phyloP scores from a whole-genome alignment of 2,329 filamentous ascomycete genomes.

The Trichophyton schoenleinii region DNA sequence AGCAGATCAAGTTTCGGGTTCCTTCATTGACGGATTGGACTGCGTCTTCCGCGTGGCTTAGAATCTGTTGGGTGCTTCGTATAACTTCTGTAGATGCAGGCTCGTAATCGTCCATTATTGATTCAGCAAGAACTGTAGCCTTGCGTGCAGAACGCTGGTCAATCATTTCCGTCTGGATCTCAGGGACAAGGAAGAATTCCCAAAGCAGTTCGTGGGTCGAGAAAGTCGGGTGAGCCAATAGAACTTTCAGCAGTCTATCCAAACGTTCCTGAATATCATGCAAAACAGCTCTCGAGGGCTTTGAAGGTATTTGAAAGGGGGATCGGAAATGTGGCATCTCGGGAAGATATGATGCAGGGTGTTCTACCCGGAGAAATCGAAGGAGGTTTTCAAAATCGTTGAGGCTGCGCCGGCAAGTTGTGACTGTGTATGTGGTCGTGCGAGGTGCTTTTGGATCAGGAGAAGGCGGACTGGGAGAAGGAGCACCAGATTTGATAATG shows the following conservation, averaged over 20 bases:
- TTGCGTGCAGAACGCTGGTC: constrained; percentile 78
- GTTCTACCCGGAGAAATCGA: constrained; percentile 70
- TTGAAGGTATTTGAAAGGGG: constrained; percentile 85
- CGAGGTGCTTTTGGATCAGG: constrained; percentile 40
- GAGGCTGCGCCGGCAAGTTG: constrained; percentile 78
- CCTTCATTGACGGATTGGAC: constrained; percentile 73
- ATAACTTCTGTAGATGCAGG: constrained; percentile 60
- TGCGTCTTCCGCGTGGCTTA: constrained; percentile 80
- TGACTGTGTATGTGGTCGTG: constrained; percentile 73
- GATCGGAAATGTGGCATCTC: constrained; percentile 63
- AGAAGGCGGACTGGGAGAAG: constrained; percentile 25
- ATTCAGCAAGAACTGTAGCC: constrained; percentile 68
- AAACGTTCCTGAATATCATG: constrained; percentile 77
- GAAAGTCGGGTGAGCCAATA: constrained; percentile 83
- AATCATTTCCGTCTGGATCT: constrained; percentile 82
- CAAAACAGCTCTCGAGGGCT: constrained; percentile 73
- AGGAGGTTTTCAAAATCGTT: constrained; percentile 84
- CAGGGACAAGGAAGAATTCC: constrained; percentile 97
- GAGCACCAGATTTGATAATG: constrained; percentile 85
- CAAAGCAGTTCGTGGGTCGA: constrained; percentile 93
- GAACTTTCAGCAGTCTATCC: constrained; percentile 75
- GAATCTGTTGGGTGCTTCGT: constrained; percentile 82
- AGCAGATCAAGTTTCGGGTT: constrained; percentile 67
- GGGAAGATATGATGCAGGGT: constrained; percentile 91
- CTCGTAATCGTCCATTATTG: constrained; percentile 75